These are phyloP conservation scores for Pichia norvegensis DNA, from an alignment of 1,139 yeast genomes.

Conservation along the genomic window DNA sequence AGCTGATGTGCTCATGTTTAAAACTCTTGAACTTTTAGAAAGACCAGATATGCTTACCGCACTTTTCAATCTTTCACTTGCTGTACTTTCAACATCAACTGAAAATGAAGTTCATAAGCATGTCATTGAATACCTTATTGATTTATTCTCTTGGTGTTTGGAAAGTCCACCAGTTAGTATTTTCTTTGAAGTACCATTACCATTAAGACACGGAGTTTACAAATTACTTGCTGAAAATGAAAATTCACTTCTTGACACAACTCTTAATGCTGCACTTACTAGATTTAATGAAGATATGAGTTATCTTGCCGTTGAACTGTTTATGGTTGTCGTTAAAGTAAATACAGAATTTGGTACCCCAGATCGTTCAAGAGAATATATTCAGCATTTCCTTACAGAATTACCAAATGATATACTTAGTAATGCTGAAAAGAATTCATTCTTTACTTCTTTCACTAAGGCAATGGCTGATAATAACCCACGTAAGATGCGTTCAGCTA, in stretches of 20 bases:
- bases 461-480: slow-evolving; percentile 66
- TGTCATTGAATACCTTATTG: slow-evolving; percentile 69
- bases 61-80: slow-evolving; percentile 53
- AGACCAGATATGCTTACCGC: slow-evolving; percentile 47
- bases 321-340: slow-evolving; percentile 58
- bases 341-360: slow-evolving; percentile 15
- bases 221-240: slow-evolving; percentile 45
- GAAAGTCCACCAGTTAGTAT: slow-evolving; percentile 73
- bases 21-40: slow-evolving; percentile 57
- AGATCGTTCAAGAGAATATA: not conserved
- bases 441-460: slow-evolving; percentile 46
- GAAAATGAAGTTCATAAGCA: slow-evolving; percentile 68
- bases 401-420: slow-evolving; percentile 49
- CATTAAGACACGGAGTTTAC: slow-evolving; percentile 44
- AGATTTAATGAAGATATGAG: slow-evolving; percentile 65
- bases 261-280: slow-evolving; percentile 62
- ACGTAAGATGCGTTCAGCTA: slow-evolving; percentile 61
- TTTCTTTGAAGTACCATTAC: slow-evolving; percentile 45
- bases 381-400: slow-evolving; percentile 38
- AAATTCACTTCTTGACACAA: slow-evolving; percentile 42
- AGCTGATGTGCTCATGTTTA: slow-evolving; percentile 71
- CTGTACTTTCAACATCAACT: slow-evolving; percentile 45
- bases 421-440: slow-evolving; percentile 54
- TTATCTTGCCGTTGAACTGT: slow-evolving; percentile 68
- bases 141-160: slow-evolving; percentile 77